Base-by-base conservation (phyloP, 176 grass and related monocot genomes). In the Themeda triandra region DNA sequence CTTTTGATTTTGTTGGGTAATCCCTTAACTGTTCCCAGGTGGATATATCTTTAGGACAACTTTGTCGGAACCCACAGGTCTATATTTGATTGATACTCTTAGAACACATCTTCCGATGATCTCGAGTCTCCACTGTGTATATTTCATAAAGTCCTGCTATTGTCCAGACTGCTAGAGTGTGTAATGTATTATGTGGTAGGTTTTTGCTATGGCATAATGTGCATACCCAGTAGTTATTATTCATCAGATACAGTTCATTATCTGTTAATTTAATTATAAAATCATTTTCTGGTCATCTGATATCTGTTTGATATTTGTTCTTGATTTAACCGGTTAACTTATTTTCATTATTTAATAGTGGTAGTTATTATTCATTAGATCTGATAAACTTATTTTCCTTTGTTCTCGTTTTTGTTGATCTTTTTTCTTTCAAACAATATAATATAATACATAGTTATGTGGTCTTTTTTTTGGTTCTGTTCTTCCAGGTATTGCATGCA, bases 401-500 rank as follows among this genome's bases (percentile, higher is more conserved):
- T 29, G 53, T 51, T 24, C 49, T 46, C 64, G 23, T 83, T 46
- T 75, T 23, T 46, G 58, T 25, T 39, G 35, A 24, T 51, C 21
- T 65, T 74, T 54, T 35, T 54, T 33, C 29, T 68, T 67, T 80
- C 27, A 67, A 80, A 77, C 45, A 6, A 25, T 63, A 59, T 56
- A 6, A 25, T 63, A 59, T 56, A 59, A 36, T 88, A 60, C 1
- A 1, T 58, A 84, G 67, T 29, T 75, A 29, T 27, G 30, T 17
- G 1, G 24, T 18, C 21, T 25, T 80, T 69, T 66, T 91, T 28
- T 35, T 35, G 33, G 18, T 75, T 76, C 13, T 76, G 63, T 59
- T 80, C 65, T 36, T 89, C 51, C 85, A 97, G 94, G 90, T 94
- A 86, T 86, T 97, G 84, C 94, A 97, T 86, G 90, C 92, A 67